Percentiles rank a stretch among this genome's conserved stretches.
These are phyloP conservation scores for Metarhizium anisopliae DNA, from an alignment of 2,329 filamentous ascomycete genomes.

Conservation along the genomic window DNA sequence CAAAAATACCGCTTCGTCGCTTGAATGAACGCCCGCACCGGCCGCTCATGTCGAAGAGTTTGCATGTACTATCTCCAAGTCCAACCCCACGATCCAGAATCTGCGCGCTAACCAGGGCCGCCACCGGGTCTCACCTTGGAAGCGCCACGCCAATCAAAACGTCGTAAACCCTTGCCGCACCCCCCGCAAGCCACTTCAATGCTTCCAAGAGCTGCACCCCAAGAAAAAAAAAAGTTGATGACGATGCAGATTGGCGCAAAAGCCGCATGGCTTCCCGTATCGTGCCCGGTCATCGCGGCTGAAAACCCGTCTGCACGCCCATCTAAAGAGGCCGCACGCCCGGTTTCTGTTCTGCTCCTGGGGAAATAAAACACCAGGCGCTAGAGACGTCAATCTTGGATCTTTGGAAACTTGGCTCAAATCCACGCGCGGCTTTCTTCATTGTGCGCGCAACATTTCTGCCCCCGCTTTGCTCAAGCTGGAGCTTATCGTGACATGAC, in stretches of 20 bases:
- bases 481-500: background rate
- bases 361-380: background rate
- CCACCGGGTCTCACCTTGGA: too few species aligned
- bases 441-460: too few species aligned
- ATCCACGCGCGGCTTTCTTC: background rate
- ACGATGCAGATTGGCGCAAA: background rate
- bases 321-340: background rate
- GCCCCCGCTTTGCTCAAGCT: background rate
- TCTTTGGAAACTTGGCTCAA: background rate
- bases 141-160: background rate
- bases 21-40: too few species aligned
- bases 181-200: background rate
- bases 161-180: background rate
- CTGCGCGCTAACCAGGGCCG: too few species aligned
- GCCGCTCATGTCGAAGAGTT: too few species aligned
- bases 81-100: too few species aligned
- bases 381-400: background rate
- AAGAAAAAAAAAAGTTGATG: background rate
- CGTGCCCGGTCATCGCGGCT: background rate
- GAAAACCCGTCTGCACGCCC: background rate
- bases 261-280: background rate
- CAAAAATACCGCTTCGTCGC: too few species aligned
- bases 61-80: too few species aligned
- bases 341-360: background rate
- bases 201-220: too few species aligned